Conservation (phyloP, 495 filamentous ascomycete species). For the Xylaria curta region DNA sequence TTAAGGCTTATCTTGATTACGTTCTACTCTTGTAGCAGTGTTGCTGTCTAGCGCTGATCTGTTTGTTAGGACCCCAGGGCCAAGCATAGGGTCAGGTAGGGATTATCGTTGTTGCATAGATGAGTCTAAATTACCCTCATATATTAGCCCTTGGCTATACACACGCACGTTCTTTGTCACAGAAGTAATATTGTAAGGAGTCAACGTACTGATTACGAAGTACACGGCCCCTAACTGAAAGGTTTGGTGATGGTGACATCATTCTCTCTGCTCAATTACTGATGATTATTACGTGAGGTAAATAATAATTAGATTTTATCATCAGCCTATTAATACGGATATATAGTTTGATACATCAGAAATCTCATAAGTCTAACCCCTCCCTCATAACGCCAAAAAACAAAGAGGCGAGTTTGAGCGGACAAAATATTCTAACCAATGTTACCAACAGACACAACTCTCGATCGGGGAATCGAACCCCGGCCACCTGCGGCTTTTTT, state of each 20-base stretch:
- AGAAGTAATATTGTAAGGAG: not conserved
- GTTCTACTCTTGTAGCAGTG: not conserved
- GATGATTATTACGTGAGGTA: not conserved
- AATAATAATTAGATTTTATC: not conserved
- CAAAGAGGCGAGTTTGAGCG: not conserved
- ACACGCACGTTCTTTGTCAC: not conserved
- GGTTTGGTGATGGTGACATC: not conserved
- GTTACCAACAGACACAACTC: constrained; percentile 25
- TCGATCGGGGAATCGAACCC: constrained; percentile 53
- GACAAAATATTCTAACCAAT: not conserved
- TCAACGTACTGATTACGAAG: not conserved
- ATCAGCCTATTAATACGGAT: not conserved
- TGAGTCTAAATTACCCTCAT: not conserved
- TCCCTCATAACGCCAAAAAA: not conserved
- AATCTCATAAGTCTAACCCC: not conserved
- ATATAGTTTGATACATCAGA: not conserved
- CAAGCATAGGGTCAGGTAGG: not conserved
- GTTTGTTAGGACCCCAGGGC: not conserved
- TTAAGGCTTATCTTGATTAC: not conserved
- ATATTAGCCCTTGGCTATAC: not conserved
- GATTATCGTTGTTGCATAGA: not conserved
- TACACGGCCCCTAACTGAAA: not conserved
- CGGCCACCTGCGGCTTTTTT: constrained; percentile 41
- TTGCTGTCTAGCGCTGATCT: not conserved
- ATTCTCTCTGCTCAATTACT: not conserved